phyloP scores from a whole-genome alignment of 345 rosid species.

The Aquilaria yunnanensis region DNA sequence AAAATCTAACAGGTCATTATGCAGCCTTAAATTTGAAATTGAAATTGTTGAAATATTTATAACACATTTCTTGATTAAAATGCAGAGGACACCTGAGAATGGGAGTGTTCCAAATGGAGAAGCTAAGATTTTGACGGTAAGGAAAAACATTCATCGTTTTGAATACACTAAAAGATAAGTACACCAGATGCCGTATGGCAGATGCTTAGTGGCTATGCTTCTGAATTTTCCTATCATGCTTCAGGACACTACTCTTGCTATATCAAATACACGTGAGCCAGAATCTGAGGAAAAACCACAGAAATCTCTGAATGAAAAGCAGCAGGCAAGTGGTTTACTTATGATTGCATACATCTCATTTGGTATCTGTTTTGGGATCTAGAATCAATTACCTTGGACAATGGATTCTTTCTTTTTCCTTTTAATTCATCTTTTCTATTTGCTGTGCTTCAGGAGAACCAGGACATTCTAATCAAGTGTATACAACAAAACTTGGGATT shows the following conservation, averaged over 20 bases:
- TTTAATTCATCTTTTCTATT: slow-evolving; percentile 9
- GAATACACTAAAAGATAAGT: too few species aligned
- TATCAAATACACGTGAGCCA: slow-evolving; percentile 32
- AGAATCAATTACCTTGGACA: not conserved
- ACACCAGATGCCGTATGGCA: too few species aligned
- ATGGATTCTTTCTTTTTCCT: not conserved
- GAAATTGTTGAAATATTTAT: not conserved
- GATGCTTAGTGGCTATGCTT: too few species aligned
- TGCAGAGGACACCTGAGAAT: slow-evolving; percentile 81
- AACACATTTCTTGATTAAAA: slow-evolving; percentile 7
- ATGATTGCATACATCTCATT: too few species aligned
- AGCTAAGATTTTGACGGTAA: slow-evolving; percentile 41
- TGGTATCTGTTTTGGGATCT: too few species aligned
- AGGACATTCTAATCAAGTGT: slow-evolving; percentile 78
- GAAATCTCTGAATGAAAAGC: slow-evolving; percentile 88
- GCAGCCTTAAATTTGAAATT: slow-evolving; percentile 1
- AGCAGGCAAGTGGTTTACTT: slow-evolving; percentile 45
- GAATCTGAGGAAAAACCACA: slow-evolving; percentile 83
- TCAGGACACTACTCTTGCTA: not conserved
- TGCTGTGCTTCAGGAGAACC: slow-evolving; percentile 61
- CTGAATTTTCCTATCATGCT: too few species aligned
- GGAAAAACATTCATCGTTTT: not conserved
- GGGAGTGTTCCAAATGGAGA: slow-evolving; percentile 62
- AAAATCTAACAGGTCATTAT: slow-evolving; percentile 7
- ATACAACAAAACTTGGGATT: slow-evolving; percentile 84